Conservation (phyloP, 2,329 filamentous ascomycete genomes). For the Orbilia blumenaviensis region DNA sequence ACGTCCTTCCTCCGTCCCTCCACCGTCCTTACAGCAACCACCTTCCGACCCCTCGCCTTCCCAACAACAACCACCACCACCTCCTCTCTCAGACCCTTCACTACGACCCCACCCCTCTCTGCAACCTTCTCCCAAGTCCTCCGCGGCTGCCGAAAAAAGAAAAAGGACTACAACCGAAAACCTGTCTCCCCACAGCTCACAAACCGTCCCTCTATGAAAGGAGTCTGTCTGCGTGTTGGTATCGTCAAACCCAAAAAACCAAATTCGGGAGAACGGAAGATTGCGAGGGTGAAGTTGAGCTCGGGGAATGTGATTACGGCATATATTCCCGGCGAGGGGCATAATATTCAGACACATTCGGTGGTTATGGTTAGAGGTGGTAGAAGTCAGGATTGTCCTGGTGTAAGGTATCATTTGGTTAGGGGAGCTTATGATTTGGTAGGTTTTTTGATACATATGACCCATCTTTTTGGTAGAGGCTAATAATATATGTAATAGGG, state of each 20-base stretch:
- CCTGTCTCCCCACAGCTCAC: conserved; percentile 85
- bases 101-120: conserved; percentile 67
- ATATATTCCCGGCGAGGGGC: conserved; percentile 96
- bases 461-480: background rate
- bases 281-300: conserved; percentile 86
- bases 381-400: conserved; percentile 93
- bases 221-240: conserved; percentile 93
- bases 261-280: conserved; percentile 96
- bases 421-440: conserved; percentile 93
- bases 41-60: conserved; percentile 60
- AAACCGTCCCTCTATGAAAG: conserved; percentile 84
- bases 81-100: conserved; percentile 63
- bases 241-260: conserved; percentile 97
- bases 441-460: conserved; percentile 62
- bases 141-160: conserved; percentile 78
- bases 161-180: conserved; percentile 76
- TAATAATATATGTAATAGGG: conserved; percentile 68
- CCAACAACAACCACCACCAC: conserved; percentile 58
- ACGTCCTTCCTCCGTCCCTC: conserved; percentile 57
- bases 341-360: conserved; percentile 98
- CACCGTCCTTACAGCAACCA: conserved; percentile 35
- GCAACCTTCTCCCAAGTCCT: conserved; percentile 79
- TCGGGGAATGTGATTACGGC: conserved; percentile 87
- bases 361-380: conserved; percentile 96
- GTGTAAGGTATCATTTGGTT: conserved; percentile 94